Conservation (phyloP, 305 asterid genomes). For the Fraxinus floribunda region DNA sequence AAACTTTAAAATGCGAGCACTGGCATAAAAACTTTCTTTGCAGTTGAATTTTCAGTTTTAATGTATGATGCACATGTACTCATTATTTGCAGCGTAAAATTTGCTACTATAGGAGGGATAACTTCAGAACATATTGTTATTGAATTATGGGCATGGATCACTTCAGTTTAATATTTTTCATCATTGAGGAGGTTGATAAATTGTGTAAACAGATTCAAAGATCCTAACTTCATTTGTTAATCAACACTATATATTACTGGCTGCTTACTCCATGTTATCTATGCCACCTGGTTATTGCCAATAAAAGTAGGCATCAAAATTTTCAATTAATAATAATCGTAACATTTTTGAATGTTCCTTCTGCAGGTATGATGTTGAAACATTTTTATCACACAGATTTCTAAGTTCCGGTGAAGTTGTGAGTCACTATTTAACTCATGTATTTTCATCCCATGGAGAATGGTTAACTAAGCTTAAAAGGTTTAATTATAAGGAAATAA, state of each 20-base stretch:
- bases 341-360: not conserved
- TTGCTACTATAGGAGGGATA: not conserved
- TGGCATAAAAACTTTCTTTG: not conserved
- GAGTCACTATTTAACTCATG: conserved; percentile 36
- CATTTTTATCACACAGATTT: conserved; percentile 67
- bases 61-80: not conserved
- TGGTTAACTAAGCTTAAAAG: not conserved
- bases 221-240: not conserved
- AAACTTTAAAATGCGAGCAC: not conserved
- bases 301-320: not conserved
- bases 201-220: not conserved
- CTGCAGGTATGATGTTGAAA: conserved; percentile 82
- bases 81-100: not conserved
- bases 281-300: not conserved
- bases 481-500: not conserved
- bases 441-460: conserved; percentile 1
- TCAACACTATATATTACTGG: not conserved
- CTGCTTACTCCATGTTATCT: not conserved
- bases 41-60: not conserved
- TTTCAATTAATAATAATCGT: not conserved
- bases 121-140: not conserved
- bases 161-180: not conserved
- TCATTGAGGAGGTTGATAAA: not conserved
- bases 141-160: not conserved
- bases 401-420: conserved; percentile 67